A percentile compares a stretch with the other conserved stretches of the same genome.
These are phyloP conservation scores for Microdochium paspali DNA, from an alignment of 2,329 filamentous ascomycete species.

Conservation along the genomic window DNA sequence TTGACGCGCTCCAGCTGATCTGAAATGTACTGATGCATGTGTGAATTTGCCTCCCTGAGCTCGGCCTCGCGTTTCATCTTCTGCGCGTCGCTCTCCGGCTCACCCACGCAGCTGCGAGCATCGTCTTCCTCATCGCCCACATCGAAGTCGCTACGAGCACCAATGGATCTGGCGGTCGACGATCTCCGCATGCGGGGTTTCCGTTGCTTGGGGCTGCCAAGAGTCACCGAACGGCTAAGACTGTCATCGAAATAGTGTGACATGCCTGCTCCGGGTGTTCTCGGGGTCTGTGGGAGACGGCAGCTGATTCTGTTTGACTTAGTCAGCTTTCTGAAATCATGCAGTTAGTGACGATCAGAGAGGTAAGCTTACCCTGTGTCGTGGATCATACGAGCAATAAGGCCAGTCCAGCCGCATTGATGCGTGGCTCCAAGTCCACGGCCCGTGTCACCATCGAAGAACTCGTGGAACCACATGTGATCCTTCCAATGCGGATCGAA, in stretches of 20 bases:
- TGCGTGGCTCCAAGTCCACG: conserved; percentile 86
- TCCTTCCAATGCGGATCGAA: conserved; percentile 92
- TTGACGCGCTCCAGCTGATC: conserved; percentile 70
- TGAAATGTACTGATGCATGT: conserved; percentile 73
- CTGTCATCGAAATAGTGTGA: conserved; percentile 94
- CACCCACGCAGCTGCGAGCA: conserved; percentile 33
- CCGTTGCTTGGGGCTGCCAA: conserved; percentile 26
- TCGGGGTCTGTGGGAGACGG: conserved; percentile 85
- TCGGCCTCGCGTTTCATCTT: conserved; percentile 37
- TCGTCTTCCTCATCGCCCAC: conserved; percentile 38
- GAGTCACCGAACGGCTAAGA: conserved; percentile 47
- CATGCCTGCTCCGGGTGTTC: conserved; percentile 74
- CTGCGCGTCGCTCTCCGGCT: conserved; percentile 25
- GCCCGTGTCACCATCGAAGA: conserved; percentile 88
- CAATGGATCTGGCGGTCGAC: conserved; percentile 76
- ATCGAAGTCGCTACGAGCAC: conserved; percentile 71
- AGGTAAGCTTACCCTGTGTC: conserved; percentile 95
- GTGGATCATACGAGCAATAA: conserved; percentile 95
- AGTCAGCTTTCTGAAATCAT: conserved; percentile 29
- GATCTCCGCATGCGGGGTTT: conserved; percentile 60
- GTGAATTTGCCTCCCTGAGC: conserved; percentile 50
- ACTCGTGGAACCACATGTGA: conserved; percentile 92
- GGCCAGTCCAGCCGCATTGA: conserved; percentile 92
- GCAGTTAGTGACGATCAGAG: neutral
- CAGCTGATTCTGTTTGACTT: conserved; percentile 60